phyloP scores from a whole-genome alignment of 2,329 filamentous ascomycete genomes.

The Phialophora tarda region DNA sequence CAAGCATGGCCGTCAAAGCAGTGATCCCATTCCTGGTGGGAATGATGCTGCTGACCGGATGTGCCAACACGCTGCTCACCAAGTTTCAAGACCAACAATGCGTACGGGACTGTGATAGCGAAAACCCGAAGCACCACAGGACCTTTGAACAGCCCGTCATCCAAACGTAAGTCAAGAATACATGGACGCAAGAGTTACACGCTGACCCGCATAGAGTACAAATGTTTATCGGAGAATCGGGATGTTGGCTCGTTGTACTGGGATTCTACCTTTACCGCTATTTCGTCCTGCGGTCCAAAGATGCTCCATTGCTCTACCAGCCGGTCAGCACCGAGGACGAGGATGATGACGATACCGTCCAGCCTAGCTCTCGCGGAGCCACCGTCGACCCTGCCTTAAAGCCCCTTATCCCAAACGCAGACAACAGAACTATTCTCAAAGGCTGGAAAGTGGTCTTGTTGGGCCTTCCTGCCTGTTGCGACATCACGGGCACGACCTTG shows the following conservation, averaged over 20 bases:
- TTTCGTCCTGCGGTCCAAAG: conserved; percentile 44
- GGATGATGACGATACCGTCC: conserved; percentile 53
- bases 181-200: not conserved
- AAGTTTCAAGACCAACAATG: conserved; percentile 98
- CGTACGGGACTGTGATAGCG: conserved; percentile 81
- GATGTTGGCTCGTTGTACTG: conserved; percentile 90
- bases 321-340: conserved; percentile 59
- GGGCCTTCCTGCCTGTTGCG: conserved; percentile 85
- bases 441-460: conserved; percentile 77
- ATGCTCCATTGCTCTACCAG: conserved; percentile 63
- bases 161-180: conserved; percentile 68
- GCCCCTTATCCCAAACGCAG: conserved; percentile 58
- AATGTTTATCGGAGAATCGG: conserved; percentile 97
- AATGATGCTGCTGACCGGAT: conserved; percentile 96
- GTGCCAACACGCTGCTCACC: conserved; percentile 95
- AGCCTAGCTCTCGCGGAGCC: conserved; percentile 48
- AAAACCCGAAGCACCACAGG: conserved; percentile 67
- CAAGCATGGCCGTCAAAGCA: conserved; percentile 70
- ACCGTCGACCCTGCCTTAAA: conserved; percentile 58
- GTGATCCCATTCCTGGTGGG: conserved; percentile 83
- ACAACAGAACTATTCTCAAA: conserved; percentile 65
- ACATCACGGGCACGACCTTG: conserved; percentile 91
- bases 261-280: conserved; percentile 67
- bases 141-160: conserved; percentile 94
- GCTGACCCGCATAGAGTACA: conserved; percentile 62